phyloP scores from a whole-genome alignment of 164 flowering plant species.

The Brasenia schreberi region DNA sequence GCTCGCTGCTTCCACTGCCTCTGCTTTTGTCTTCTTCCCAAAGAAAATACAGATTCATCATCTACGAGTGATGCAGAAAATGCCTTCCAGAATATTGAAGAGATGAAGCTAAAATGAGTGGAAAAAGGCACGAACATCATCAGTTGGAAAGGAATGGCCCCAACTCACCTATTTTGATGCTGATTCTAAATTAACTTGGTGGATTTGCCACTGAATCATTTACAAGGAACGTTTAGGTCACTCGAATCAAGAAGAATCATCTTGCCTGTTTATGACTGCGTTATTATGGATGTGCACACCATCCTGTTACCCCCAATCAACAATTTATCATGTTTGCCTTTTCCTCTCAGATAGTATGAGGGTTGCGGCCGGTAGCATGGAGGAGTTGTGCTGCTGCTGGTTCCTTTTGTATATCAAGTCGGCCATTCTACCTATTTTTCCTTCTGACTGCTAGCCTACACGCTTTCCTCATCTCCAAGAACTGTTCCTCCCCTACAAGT shows the following conservation, averaged over 20 bases:
- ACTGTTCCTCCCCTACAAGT: not conserved
- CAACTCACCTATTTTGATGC: not conserved
- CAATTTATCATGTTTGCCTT: not conserved
- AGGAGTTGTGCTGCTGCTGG: not conserved
- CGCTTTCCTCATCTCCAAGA: not conserved
- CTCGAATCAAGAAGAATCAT: not conserved
- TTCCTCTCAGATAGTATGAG: no score
- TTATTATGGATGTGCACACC: no score
- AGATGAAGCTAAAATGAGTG: constrained; percentile 50
- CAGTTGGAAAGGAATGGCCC: not conserved
- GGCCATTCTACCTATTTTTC: not conserved
- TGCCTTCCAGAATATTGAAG: constrained; percentile 12
- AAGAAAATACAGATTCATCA: constrained; percentile 28
- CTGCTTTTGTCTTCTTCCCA: constrained; percentile 80
- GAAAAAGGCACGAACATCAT: not conserved
- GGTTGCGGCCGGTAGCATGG: not conserved
- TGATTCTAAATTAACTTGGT: no score
- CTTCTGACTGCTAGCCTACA: not conserved
- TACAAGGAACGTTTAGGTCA: not conserved
- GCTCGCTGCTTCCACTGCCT: constrained; percentile 87
- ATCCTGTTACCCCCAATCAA: not conserved
- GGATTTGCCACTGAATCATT: no score
- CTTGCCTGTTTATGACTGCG: not conserved
- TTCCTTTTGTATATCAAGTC: not conserved
- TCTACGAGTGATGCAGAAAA: constrained; percentile 26